Evolutionary conservation across 345 rosid species (phyloP), one percentile per base, ranked within the genome.

Genomic region (Durio zibethinus): DNA sequence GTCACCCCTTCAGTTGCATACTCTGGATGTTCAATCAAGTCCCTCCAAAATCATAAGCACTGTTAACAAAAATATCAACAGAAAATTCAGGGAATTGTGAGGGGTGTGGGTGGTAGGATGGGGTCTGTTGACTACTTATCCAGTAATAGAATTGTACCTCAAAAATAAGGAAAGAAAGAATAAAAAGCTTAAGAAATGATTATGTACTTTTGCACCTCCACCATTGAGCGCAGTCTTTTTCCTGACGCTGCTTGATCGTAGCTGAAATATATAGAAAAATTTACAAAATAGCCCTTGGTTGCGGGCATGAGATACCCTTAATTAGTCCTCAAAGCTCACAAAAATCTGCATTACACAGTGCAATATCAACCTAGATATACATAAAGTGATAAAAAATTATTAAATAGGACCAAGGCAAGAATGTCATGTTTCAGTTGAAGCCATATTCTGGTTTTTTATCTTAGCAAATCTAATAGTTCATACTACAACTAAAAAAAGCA

Each of bases 181-280:
- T n/a, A 15, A 53, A 66, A 11, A 29, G 20, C 60, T 38, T 33
- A 42, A 74, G 43, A 12, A 29, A 27, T 18, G 61, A 66, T 75
- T 10, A 83, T 91, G 48, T 82, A 95, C 99, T 89, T 95, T 78
- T 89, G 90, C 68, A 95, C 74, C 84, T 95, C 98, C 27, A 90
- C 92, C 86, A 76, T 87, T 16, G 99, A 93, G 62, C 97, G 97
- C 77, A 95, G 89, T 81, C 87, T 92, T 90, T 95, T 93, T 74
- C 98, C 99, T 16, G 96, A 84, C 0, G 99, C 98, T 64, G 99
- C 84, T 77, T 78, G 88, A 52, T 95, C 93, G 84, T 95, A 93
- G 73, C 98, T 94, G 89, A 86, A 71, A 78, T 10, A 40, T 20
- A 21, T 36, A 54, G 45, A 60, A 66, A 40, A 69, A 48, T 47